Evolutionary conservation across 257 asterid species (phyloP).

Genomic region (Petunia secreta): DNA sequence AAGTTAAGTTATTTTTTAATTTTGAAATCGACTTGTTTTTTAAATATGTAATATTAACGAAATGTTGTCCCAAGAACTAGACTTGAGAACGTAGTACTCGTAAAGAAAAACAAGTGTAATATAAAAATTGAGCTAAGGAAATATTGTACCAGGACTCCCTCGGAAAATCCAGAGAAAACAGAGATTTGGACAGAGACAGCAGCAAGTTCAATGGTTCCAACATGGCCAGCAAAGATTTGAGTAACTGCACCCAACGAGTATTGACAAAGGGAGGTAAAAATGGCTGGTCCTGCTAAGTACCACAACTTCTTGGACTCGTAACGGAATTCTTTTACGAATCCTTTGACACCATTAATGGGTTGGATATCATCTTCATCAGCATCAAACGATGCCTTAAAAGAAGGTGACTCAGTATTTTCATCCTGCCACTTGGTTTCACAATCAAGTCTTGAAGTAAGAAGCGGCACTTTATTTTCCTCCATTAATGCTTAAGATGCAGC

Average conservation of each 20-base stretch:
- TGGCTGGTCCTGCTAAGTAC: constrained; percentile 42
- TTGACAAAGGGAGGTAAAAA: constrained; percentile 37
- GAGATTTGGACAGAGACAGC: constrained; percentile 35
- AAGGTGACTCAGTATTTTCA: neutral
- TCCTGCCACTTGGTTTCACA: neutral
- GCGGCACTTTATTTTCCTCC: neutral
- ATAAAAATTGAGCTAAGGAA: no score
- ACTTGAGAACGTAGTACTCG: no score
- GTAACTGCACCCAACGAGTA: constrained; percentile 37
- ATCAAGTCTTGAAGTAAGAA: neutral
- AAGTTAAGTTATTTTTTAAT: no score
- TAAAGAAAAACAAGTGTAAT: no score
- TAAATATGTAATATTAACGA: no score
- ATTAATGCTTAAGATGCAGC: neutral
- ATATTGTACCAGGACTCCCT: no score
- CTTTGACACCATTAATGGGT: constrained; percentile 31
- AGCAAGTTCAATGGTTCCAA: constrained; percentile 37
- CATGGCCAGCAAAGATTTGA: neutral
- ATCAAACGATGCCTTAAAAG: neutral
- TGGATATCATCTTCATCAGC: constrained; percentile 35
- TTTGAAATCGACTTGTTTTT: no score
- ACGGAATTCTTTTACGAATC: constrained; percentile 33
- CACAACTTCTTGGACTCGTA: constrained; percentile 35
- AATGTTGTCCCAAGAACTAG: no score
- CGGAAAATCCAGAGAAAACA: constrained; percentile 33